Base-by-base conservation (phyloP, 2,329 filamentous ascomycete genomes). In the Calonectria fujianensis region DNA sequence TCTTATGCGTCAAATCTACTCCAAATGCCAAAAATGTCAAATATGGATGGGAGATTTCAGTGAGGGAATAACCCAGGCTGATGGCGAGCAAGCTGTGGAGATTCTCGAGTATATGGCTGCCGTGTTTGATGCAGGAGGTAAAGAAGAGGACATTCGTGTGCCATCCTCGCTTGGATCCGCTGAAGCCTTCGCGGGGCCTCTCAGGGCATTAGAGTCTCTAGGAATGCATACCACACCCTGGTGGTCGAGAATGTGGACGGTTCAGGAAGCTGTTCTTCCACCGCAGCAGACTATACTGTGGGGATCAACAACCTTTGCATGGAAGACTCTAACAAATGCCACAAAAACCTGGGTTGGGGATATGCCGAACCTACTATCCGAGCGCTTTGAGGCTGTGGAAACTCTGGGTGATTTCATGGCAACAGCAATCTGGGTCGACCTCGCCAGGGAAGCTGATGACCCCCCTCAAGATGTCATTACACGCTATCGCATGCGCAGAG, bases 221-320 rank as follows among this genome's bases (percentile, higher is more conserved):
- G 51, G 67, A 13, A 48, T 66, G 20, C 32, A 68, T 45, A 51
- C 50, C 16, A 69, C 51, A 18, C 70, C 74, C 16, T 75, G 74
- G 70, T 75, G 74, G 74, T 39, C 45, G 13, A 50, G 73, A 45
- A 68, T 69, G 6, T 75, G 73, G 70, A 71, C 73, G 39, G 70
- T 75, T 20, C 73, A 75, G 31, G 75, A 75, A 73, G 75, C 68
- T 29, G 57, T 73, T 45, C 70, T 76, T 37, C 74, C 74, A 4
- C 59, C 57, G 27, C 27, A 63, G 16, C 32, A 64, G 59, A 32
- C 39, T 7, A 37, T 75, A 5, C 61, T 73, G 8, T 75, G 74
- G 74, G 74, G 74, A 14, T 63, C 70, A 16, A 29, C 68, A 24
- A 39, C 51, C 16, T 48, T 75, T 27, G 48, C 73, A 16, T 76